These are phyloP conservation scores for Ganoderma lingzhi DNA, from an alignment of 1,284 basidiomycete species.

Conservation along the genomic window DNA sequence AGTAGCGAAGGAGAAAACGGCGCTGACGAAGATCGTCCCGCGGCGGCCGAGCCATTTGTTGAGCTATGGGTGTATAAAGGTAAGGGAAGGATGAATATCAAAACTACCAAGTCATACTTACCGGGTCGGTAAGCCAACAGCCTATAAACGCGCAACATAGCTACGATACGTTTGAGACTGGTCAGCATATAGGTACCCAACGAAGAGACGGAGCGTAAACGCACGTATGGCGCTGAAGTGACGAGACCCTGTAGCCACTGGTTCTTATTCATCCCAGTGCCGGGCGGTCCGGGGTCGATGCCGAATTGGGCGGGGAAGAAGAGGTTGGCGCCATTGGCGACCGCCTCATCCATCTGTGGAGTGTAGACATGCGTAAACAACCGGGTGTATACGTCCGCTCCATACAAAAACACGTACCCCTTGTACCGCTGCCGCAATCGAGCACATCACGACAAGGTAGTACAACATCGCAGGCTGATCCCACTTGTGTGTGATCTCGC, in stretches of 20 bases:
- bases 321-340: conserved; percentile 78
- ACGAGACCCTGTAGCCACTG: conserved; percentile 80
- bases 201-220: conserved; percentile 30
- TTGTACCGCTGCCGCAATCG: conserved; percentile 74
- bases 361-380: no score
- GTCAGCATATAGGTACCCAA: background rate
- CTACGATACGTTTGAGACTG: conserved; percentile 34
- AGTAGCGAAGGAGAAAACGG: conserved; percentile 66
- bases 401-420: conserved; percentile 51
- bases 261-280: conserved; percentile 45
- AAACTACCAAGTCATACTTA: background rate
- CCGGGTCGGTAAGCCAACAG: conserved; percentile 79
- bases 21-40: conserved; percentile 79
- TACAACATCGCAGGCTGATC: conserved; percentile 64
- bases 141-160: conserved; percentile 64
- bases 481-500: conserved; percentile 74
- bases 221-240: conserved; percentile 78
- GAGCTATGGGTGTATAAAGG: conserved; percentile 37
- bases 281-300: conserved; percentile 41
- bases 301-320: conserved; percentile 73
- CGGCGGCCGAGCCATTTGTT: conserved; percentile 77
- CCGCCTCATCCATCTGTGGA: conserved; percentile 68
- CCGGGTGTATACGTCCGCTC: background rate
- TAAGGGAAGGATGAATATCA: background rate
- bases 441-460: conserved; percentile 66